Evolutionary conservation across 352 stramenopile genomes (phyloP), one percentile per base, ranked within the genome.

Genomic region (Pythium plurisporium): DNA sequence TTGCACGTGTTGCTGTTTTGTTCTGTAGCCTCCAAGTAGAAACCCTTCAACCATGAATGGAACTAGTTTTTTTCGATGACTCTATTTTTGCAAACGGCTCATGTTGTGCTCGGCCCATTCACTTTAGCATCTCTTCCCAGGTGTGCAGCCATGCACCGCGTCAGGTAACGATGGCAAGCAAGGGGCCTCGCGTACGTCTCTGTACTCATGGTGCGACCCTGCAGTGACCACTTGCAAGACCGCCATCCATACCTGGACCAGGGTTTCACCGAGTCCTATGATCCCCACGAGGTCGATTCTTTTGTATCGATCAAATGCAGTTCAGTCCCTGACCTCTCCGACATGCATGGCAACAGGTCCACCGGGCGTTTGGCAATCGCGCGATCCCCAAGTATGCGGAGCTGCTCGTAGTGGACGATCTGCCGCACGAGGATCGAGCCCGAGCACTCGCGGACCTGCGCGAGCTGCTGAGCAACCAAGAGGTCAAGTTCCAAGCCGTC

Each of bases 381-480:
- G 72, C 68, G 5, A 65, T 87, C 26, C 55, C 71, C 4, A 89
- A 89, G 56, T 89, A 84, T 55, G 73, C 70, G 0, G 73, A 86
- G 58, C 51, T 89, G 23, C 55, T 89, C 12, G 55, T 66, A 17
- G 74, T 77, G 49, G 76, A 87, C 47, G 73, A 86, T 17, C 62
- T 89, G 20, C 22, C 59, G 4, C 65, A 89, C 34, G 73, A 86
- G 53, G 71, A 84, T 42, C 73, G 76, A 17, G 77, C 66, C 15
- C 55, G 58, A 5, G 74, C 76, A 9, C 72, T 89, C 38, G 50
- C 55, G 11, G 73, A 87, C 43, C 59, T 86, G 15, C 52, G 68
- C 20, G 74, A 85, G 27, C 54, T 85, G 22, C 50, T 89, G 25
- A 87, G 73, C 48, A 87, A 76, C 36, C 76, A 74, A 37, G 70